These are phyloP conservation scores for Moesziomyces sp. DNA, from an alignment of 1,284 basidiomycete species.

Conservation along the genomic window DNA sequence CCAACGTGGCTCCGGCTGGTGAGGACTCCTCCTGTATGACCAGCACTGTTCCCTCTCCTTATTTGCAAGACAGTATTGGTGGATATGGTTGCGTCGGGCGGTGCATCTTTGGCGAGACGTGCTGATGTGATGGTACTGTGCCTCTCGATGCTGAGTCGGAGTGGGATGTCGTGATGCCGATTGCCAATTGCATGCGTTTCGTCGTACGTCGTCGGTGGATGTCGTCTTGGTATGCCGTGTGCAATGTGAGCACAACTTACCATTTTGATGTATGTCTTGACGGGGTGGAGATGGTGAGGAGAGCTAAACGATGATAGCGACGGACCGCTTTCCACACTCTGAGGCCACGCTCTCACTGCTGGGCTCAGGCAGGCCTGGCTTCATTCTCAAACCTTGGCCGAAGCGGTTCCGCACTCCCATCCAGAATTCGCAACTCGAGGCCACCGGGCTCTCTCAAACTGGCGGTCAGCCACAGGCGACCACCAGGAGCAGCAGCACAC, in stretches of 20 bases:
- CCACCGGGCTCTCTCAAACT: too few relatives aligned
- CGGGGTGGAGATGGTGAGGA: conserved; percentile 45
- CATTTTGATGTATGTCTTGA: conserved; percentile 54
- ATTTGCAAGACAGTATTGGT: too few relatives aligned
- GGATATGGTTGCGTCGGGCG: too few relatives aligned
- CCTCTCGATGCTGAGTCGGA: background rate
- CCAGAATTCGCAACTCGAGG: too few relatives aligned
- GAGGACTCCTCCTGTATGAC: too few relatives aligned
- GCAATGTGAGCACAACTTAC: conserved; percentile 35
- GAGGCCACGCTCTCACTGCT: background rate
- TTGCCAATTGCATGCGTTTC: background rate
- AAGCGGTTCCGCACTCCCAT: background rate
- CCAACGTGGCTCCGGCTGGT: too few relatives aligned
- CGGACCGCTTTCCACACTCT: conserved; percentile 17
- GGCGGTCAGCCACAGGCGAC: too few relatives aligned
- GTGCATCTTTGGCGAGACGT: background rate
- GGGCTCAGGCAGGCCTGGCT: background rate
- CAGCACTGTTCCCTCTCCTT: too few relatives aligned
- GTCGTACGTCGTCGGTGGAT: conserved; percentile 14
- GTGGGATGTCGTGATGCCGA: conserved; percentile 3
- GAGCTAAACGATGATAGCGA: conserved; percentile 37
- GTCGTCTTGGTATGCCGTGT: conserved; percentile 11
- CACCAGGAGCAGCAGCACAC: too few relatives aligned
- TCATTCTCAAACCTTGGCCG: background rate
- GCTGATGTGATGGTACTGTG: background rate